A percentile compares a stretch with the other conserved stretches of the same genome.
Conservation (phyloP, 106 monocot genomes). For the Dendrobium nobile region DNA sequence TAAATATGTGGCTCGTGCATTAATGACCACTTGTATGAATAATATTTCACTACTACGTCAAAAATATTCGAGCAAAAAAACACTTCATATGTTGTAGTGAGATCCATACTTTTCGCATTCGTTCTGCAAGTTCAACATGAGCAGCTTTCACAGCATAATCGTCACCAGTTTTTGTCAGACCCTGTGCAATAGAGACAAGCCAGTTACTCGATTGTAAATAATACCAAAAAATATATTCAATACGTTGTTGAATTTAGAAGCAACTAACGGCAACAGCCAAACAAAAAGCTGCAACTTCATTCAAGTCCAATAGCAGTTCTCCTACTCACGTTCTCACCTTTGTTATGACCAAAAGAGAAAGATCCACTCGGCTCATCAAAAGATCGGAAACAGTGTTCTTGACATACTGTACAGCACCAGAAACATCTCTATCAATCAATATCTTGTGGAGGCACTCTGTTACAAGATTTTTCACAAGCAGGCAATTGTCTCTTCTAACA, state of each 20-base stretch:
- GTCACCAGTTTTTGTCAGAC: conserved; percentile 97
- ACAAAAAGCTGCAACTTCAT: neutral
- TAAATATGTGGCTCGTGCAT: neutral
- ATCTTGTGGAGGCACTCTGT: conserved; percentile 96
- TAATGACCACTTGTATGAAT: neutral
- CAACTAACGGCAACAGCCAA: neutral
- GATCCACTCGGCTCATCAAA: conserved; percentile 95
- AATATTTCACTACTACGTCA: neutral
- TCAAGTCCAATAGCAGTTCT: neutral
- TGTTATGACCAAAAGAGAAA: conserved; percentile 96
- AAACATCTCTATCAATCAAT: conserved; percentile 79
- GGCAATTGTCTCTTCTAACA: conserved; percentile 97
- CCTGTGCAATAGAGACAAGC: conserved; percentile 31
- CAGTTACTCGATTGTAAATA: neutral
- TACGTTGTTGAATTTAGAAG: neutral
- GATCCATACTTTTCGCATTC: conserved; percentile 81
- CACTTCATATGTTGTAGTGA: neutral
- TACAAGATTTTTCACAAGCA: conserved; percentile 92
- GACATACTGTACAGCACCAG: conserved; percentile 89
- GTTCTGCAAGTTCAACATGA: conserved; percentile 98
- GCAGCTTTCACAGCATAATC: conserved; percentile 99
- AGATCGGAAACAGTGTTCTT: conserved; percentile 95
- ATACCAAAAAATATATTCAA: neutral
- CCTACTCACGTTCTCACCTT: conserved; percentile 42
- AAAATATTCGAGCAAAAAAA: neutral